A percentile compares a stretch with the other conserved stretches of the same genome.
These are phyloP conservation scores for Falciphora oryzae DNA, from an alignment of 2,329 filamentous ascomycete genomes.

Conservation along the genomic window DNA sequence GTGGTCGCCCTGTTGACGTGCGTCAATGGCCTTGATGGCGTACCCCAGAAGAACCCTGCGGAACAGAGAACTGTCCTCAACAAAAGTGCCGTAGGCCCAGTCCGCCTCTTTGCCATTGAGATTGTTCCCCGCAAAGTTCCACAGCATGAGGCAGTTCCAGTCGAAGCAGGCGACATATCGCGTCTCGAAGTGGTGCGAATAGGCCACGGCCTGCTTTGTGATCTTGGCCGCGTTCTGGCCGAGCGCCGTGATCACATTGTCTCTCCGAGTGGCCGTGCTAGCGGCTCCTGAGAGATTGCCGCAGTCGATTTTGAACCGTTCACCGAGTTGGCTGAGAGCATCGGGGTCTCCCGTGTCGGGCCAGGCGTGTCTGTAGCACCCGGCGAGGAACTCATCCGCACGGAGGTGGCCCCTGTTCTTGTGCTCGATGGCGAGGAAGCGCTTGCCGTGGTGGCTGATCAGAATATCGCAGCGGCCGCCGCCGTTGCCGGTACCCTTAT, in stretches of 20 bases:
- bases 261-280: background rate
- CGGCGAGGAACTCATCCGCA: background rate
- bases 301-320: background rate
- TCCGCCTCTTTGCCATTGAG: background rate
- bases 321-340: background rate
- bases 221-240: conserved; percentile 2
- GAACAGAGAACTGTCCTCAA: background rate
- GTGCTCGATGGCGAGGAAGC: conserved; percentile 1
- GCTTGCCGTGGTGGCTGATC: background rate
- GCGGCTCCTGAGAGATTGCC: background rate
- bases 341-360: too few species aligned
- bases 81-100: conserved; percentile 1
- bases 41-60: conserved; percentile 1
- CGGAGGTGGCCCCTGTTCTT: background rate
- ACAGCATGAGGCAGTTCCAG: conserved; percentile 2
- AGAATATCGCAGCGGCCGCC: background rate
- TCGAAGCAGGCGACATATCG: background rate
- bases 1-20: background rate
- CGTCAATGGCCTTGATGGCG: background rate
- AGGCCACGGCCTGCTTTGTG: background rate
- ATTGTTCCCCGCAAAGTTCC: background rate
- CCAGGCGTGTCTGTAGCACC: background rate
- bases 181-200: background rate
- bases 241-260: background rate
- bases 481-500: background rate